phyloP scores from a whole-genome alignment of 768 basidiomycete genomes.

The Boletus barrowsii region DNA sequence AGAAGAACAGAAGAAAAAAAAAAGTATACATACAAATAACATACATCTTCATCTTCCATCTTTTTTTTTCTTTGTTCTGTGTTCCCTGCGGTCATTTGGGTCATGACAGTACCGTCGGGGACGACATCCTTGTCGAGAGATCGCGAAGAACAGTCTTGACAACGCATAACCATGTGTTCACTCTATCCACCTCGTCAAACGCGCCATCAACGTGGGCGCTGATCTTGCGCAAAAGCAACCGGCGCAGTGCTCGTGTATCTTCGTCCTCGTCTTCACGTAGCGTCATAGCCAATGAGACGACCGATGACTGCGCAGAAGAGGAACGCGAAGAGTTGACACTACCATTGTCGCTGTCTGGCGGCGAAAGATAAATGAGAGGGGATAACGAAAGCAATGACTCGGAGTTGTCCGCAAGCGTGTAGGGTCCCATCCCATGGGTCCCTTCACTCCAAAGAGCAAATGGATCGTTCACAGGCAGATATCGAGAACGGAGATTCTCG shows the following conservation, averaged over 20 bases:
- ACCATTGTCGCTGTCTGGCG: conserved; percentile 6
- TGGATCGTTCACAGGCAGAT: conserved; percentile 18
- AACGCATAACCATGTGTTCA: conserved; percentile 56
- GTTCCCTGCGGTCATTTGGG: not conserved
- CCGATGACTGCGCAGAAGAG: conserved; percentile 34
- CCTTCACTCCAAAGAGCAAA: conserved; percentile 18
- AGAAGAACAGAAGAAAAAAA: not conserved
- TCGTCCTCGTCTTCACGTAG: conserved; percentile 58
- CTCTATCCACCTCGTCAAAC: conserved; percentile 62
- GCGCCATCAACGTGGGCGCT: conserved; percentile 53
- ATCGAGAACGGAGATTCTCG: conserved; percentile 37
- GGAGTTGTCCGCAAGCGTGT: not conserved
- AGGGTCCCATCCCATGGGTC: not conserved
- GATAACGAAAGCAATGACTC: conserved; percentile 5
- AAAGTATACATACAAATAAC: conserved; percentile 35
- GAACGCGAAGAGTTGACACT: conserved; percentile 16
- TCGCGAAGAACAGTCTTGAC: conserved; percentile 62
- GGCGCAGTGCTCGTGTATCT: conserved; percentile 58
- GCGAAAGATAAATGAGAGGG: conserved; percentile 22
- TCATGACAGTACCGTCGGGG: conserved; percentile 12
- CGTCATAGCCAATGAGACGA: conserved; percentile 47
- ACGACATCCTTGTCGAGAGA: conserved; percentile 34
- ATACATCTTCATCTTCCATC: conserved; percentile 19
- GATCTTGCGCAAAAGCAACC: conserved; percentile 65
- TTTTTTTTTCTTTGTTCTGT: conserved; percentile 1